Base-by-base conservation (phyloP, 2,329 filamentous ascomycete species). In the Trichoderma citrinoviride region DNA sequence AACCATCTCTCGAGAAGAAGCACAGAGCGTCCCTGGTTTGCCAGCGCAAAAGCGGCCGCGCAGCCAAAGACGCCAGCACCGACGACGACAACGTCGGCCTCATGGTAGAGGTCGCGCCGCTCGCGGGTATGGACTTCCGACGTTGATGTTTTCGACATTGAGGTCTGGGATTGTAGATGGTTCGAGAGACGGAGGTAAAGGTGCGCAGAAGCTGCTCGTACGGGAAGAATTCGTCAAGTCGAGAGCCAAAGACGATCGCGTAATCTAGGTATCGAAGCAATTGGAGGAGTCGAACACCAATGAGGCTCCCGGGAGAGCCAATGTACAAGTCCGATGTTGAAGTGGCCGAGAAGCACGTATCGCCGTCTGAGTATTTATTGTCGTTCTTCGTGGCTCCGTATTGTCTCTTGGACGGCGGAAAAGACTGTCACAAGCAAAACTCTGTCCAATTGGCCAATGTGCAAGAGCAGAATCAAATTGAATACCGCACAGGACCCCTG, bases 61-160 rank as follows among this genome's bases (percentile, higher is more conserved):
- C 92, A 96, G 46, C 95, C 95, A 68, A 97, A 87, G 65, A 98
- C 85, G 63, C 95, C 95, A 3, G 92, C 95, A 69, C 95, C 95
- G 43, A 99, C 90, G 60, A 99, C 90, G 47, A 98, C 91, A 41
- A 97, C 88, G 73, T 99, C 95, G 68, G 86, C 86, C 73, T 89
- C 86, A 74, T 88, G 86, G 74, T 86, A 80, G 64, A 79, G 75
- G 55, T 80, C 75, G 69, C 85, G 81, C 70, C 77, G 76, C 66
- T 80, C 79, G 64, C 71, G 68, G 58, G 76, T 68, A 66, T 76
- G 72, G 52, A 75, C 70, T 6, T 49, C 15, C 15, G 65, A 64
- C n/a, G 49, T 60, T 54, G 65, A 56, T 43, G 60, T 65, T 65
- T 52, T 57, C 15, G 63, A 61, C 63, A 65, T 65, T 41, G 25